A percentile compares a stretch with the other conserved stretches of the same genome.
These are phyloP conservation scores for Byssothecium circinans DNA, from an alignment of 2,329 filamentous ascomycete genomes.

Conservation along the genomic window DNA sequence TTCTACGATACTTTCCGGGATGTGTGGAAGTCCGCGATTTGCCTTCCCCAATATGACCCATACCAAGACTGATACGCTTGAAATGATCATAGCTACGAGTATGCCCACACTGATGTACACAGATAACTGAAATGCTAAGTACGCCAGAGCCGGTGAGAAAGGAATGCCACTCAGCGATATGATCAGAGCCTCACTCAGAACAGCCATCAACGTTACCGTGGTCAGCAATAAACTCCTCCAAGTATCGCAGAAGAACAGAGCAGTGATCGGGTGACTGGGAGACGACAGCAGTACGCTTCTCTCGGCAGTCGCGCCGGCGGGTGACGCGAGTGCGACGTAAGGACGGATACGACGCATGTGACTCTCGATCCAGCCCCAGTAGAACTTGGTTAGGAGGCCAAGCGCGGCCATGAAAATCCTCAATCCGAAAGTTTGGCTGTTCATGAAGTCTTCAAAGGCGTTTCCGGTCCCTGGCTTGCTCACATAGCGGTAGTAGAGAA, in stretches of 20 bases:
- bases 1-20: too few species aligned
- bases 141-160: conserved; percentile 1
- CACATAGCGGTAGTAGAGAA: conserved; percentile 14
- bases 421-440: conserved; percentile 11
- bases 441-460: conserved; percentile 12
- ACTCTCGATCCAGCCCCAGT: conserved; percentile 9
- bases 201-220: conserved; percentile 3
- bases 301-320: conserved; percentile 2
- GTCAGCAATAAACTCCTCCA: conserved; percentile 1
- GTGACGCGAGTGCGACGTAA: conserved; percentile 2
- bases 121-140: conserved; percentile 3
- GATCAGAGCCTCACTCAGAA: conserved; percentile 8
- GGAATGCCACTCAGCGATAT: conserved; percentile 5
- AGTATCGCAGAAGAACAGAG: neutral
- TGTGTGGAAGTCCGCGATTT: too few species aligned
- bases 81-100: conserved; percentile 4
- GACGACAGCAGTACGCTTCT: conserved; percentile 5
- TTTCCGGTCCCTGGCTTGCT: conserved; percentile 7
- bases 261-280: conserved; percentile 3
- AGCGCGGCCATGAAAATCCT: conserved; percentile 11
- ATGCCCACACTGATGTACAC: conserved; percentile 8
- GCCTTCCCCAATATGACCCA: too few species aligned
- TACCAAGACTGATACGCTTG: neutral
- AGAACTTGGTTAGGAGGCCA: conserved; percentile 6
- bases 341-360: conserved; percentile 4